A percentile compares a stretch with the other conserved stretches of the same genome.
phyloP scores from a whole-genome alignment of 78 protist genomes.

The Paulinella micropora region DNA sequence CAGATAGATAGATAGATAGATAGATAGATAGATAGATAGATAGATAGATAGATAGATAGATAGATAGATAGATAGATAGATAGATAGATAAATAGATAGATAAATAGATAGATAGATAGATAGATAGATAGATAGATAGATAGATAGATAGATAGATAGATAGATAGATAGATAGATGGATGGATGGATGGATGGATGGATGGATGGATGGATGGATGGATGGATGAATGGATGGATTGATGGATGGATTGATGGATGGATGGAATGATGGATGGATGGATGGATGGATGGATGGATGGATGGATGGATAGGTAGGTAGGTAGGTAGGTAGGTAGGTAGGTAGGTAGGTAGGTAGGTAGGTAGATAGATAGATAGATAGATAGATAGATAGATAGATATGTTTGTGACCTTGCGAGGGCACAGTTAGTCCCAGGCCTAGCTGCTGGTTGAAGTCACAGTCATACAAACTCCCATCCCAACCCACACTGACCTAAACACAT shows the following conservation, averaged over 20 bases:
- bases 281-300: not conserved
- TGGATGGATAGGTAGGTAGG: not conserved
- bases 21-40: not conserved
- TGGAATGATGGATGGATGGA: no score
- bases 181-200: not conserved
- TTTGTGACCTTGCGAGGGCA: not conserved
- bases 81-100: not conserved
- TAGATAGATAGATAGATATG: not conserved
- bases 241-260: no score
- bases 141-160: not conserved
- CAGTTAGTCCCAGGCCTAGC: not conserved
- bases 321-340: not conserved
- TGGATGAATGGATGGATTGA: no score
- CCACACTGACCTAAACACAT: not conserved
- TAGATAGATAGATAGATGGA: not conserved
- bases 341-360: not conserved
- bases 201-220: not conserved
- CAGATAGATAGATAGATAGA: not conserved
- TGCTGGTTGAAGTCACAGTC: conserved; percentile 35
- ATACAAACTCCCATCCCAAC: not conserved
- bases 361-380: not conserved
- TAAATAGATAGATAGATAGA: no score
- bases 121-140: no score
- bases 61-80: not conserved
- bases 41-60: not conserved